These are phyloP conservation scores for Pulveroboletus ridleyi DNA, from an alignment of 1,284 basidiomycete species.

Conservation along the genomic window DNA sequence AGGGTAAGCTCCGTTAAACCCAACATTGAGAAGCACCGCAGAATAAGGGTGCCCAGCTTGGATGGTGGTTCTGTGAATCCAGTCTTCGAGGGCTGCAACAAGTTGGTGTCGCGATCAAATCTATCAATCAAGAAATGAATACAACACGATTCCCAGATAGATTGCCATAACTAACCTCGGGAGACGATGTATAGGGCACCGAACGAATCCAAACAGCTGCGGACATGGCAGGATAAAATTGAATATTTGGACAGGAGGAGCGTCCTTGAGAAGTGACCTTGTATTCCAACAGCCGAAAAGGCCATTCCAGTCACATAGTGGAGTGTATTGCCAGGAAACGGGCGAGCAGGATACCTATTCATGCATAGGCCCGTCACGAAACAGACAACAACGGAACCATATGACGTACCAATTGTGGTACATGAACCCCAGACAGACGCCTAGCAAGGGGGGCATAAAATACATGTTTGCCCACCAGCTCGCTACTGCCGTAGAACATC, in stretches of 20 bases:
- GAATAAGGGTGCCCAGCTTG: constrained; percentile 54
- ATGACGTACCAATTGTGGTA: constrained; percentile 90
- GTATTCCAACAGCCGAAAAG: constrained; percentile 94
- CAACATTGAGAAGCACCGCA: constrained; percentile 65
- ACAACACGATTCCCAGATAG: constrained; percentile 1
- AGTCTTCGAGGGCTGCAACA: constrained; percentile 78
- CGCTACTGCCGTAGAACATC: constrained; percentile 84
- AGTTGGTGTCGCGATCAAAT: constrained; percentile 74
- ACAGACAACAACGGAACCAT: constrained; percentile 1
- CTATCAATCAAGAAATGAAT: constrained; percentile 45
- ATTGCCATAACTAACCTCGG: constrained; percentile 63
- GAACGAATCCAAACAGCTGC: constrained; percentile 93
- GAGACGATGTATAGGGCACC: constrained; percentile 93
- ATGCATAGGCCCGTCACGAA: constrained; percentile 1
- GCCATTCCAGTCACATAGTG: constrained; percentile 99
- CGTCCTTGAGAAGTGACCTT: constrained; percentile 98
- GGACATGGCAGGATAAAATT: constrained; percentile 97
- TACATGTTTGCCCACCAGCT: constrained; percentile 96
- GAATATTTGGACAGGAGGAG: constrained; percentile 94
- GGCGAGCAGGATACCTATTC: constrained; percentile 91
- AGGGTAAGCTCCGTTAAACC: constrained; percentile 73
- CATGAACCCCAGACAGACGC: constrained; percentile 88
- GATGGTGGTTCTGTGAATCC: constrained; percentile 65
- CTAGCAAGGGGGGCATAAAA: constrained; percentile 95
- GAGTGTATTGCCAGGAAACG: constrained; percentile 96